A percentile compares a stretch with the other conserved stretches of the same genome.
phyloP scores from a whole-genome alignment of 2,329 filamentous ascomycete species.

The Aspergillus sergii region DNA sequence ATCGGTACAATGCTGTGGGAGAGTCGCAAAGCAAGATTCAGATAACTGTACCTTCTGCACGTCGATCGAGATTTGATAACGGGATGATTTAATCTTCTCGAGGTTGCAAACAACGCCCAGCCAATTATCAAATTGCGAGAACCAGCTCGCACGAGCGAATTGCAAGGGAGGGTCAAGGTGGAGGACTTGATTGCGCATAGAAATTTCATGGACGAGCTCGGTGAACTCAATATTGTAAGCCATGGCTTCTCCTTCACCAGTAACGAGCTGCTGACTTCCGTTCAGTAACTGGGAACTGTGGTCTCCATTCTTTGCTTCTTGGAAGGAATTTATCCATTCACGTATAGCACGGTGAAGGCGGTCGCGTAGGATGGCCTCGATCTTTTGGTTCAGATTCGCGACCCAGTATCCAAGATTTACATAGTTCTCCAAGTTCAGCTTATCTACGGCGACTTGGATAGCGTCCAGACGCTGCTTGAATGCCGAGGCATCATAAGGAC shows the following conservation, averaged over 20 bases:
- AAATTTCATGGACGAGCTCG: constrained; percentile 80
- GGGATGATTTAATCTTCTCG: constrained; percentile 89
- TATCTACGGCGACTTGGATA: constrained; percentile 91
- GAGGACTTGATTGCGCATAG: constrained; percentile 97
- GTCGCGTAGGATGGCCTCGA: constrained; percentile 77
- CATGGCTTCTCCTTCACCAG: constrained; percentile 32
- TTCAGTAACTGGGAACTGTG: constrained; percentile 25
- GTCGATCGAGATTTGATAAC: constrained; percentile 84
- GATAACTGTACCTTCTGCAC: constrained; percentile 41
- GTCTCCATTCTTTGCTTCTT: constrained; percentile 52
- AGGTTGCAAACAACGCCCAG: constrained; percentile 89
- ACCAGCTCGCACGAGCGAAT: constrained; percentile 90
- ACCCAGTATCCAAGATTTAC: constrained; percentile 94
- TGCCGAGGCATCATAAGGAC: constrained; percentile 76
- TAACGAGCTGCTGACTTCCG: constrained; percentile 22
- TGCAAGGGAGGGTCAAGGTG: constrained; percentile 93
- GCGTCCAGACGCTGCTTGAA: constrained; percentile 80
- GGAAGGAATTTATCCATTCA: constrained; percentile 85
- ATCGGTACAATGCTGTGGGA: constrained; percentile 80
- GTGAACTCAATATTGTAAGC: constrained; percentile 46
- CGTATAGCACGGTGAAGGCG: constrained; percentile 83
- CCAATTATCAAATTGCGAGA: constrained; percentile 89
- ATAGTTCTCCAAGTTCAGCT: constrained; percentile 94
- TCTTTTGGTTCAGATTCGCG: constrained; percentile 77
- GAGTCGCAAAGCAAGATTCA: constrained; percentile 71